phyloP scores from a whole-genome alignment of 1,139 yeast species.

The Magnusiomyces sp. region DNA sequence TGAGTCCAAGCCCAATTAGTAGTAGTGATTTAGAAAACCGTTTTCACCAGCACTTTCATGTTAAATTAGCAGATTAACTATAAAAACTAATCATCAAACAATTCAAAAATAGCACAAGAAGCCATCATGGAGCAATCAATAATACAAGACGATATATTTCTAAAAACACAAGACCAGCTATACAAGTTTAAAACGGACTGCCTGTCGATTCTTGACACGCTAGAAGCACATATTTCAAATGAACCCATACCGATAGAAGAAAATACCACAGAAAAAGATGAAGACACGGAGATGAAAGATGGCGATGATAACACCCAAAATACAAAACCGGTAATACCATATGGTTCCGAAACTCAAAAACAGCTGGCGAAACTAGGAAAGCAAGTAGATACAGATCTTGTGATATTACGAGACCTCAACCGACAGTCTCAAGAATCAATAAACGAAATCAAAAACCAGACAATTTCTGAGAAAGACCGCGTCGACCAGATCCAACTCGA shows the following conservation, averaged over 20 bases:
- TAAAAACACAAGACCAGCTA: background rate
- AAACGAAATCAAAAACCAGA: conserved; percentile 19
- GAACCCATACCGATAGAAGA: background rate
- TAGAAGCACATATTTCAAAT: background rate
- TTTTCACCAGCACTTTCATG: background rate
- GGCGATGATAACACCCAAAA: background rate
- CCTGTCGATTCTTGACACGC: background rate
- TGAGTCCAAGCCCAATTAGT: too few species aligned
- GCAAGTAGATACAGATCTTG: conserved; percentile 19
- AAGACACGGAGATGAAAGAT: too few species aligned
- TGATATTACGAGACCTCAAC: conserved; percentile 23
- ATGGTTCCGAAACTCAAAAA: background rate
- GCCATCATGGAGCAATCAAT: background rate
- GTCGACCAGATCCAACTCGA: conserved; percentile 26
- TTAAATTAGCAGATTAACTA: background rate
- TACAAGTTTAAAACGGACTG: background rate
- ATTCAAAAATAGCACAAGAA: background rate
- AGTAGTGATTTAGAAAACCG: too few species aligned
- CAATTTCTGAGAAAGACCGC: conserved; percentile 21
- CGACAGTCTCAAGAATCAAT: conserved; percentile 23
- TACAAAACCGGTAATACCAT: background rate
- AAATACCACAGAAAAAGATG: background rate
- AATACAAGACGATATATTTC: background rate
- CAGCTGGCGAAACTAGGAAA: conserved; percentile 14
- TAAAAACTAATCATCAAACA: background rate